Percentiles rank a stretch among this genome's conserved stretches.
These are phyloP conservation scores for Stygiomarasmius scandens DNA, from an alignment of 1,284 basidiomycete species.

Conservation along the genomic window DNA sequence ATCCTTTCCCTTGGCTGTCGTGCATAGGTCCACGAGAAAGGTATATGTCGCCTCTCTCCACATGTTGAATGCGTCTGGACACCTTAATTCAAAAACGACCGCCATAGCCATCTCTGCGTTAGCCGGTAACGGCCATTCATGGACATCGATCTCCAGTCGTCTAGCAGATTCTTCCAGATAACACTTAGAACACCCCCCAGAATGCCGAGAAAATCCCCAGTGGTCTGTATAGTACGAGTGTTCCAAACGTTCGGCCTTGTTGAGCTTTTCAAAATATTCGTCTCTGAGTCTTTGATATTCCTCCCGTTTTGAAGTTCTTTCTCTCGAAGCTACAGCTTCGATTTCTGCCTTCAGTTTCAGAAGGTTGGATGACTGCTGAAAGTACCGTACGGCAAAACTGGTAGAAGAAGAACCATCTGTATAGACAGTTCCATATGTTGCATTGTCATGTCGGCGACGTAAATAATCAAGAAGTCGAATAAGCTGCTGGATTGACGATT, in stretches of 20 bases:
- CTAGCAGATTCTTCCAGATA: constrained; percentile 20
- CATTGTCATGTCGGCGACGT: constrained; percentile 23
- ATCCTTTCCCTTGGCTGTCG: constrained; percentile 7
- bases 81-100: constrained; percentile 48
- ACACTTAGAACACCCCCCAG: constrained; percentile 37
- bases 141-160: constrained; percentile 29
- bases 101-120: constrained; percentile 24
- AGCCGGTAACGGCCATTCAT: constrained; percentile 55
- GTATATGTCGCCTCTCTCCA: constrained; percentile 48
- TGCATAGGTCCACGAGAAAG: constrained; percentile 37
- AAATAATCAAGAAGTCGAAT: constrained; percentile 32
- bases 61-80: constrained; percentile 40
- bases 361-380: constrained; percentile 18
- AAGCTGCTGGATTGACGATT: constrained; percentile 28
- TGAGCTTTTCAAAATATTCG: constrained; percentile 19
- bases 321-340: constrained; percentile 22
- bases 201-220: constrained; percentile 25
- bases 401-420: background rate
- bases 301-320: constrained; percentile 22
- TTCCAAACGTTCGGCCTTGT: background rate
- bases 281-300: constrained; percentile 24
- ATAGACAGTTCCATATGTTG: constrained; percentile 14
- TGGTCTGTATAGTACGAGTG: background rate
- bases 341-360: constrained; percentile 30
- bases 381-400: constrained; percentile 33